phyloP scores from a whole-genome alignment of 306 rosid genomes.

The Arachis stenosperma region DNA sequence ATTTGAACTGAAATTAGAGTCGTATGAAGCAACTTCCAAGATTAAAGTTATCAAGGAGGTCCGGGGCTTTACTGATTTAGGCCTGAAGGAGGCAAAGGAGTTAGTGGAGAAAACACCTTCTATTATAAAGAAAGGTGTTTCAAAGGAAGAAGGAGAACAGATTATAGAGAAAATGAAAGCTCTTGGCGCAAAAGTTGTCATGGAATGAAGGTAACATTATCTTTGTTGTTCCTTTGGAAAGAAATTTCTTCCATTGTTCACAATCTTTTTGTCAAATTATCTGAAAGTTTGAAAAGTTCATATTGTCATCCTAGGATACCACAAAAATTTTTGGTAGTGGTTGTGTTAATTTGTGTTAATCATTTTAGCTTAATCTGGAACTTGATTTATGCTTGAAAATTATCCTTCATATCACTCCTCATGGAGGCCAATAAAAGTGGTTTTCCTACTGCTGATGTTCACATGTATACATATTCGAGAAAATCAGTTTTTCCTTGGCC shows the following conservation, averaged over 20 bases:
- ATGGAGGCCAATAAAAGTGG: constrained; percentile 32
- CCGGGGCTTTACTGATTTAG: constrained; percentile 81
- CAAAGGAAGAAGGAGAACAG: constrained; percentile 92
- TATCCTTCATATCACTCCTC: constrained; percentile 14
- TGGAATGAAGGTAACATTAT: constrained; percentile 58
- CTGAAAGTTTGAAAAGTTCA: constrained; percentile 27
- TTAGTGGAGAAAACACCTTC: constrained; percentile 83
- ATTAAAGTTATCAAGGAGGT: constrained; percentile 91
- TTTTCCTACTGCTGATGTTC: not conserved
- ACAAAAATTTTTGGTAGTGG: constrained; percentile 36
- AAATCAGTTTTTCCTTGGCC: not conserved
- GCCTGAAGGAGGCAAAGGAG: constrained; percentile 88
- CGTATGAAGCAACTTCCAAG: constrained; percentile 80
- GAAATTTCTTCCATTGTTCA: constrained; percentile 36
- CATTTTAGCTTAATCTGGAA: constrained; percentile 22
- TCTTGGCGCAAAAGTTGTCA: constrained; percentile 82
- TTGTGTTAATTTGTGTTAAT: not conserved
- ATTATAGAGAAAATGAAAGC: constrained; percentile 84
- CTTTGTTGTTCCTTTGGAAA: constrained; percentile 15
- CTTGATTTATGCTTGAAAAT: constrained; percentile 17
- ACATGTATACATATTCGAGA: constrained; percentile 23
- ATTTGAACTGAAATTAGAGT: constrained; percentile 76
- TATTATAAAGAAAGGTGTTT: constrained; percentile 72
- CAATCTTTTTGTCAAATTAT: constrained; percentile 3
- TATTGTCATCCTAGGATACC: constrained; percentile 18